Conservation (phyloP, 306 rosid genomes). For the Purshia tridentata region DNA sequence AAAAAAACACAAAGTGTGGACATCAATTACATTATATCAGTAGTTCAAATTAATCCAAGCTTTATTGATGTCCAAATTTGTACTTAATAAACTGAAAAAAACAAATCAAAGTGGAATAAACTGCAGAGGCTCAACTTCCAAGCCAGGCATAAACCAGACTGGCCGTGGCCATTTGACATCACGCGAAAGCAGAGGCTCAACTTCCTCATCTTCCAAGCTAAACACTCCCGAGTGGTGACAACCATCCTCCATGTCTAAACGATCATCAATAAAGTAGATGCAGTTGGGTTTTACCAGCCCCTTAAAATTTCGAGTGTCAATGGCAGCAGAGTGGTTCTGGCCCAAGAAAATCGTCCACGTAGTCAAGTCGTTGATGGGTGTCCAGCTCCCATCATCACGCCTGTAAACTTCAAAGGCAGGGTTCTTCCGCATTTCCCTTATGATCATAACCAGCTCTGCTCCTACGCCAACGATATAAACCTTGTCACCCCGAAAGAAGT, state of each 20-base stretch:
- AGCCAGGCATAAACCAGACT: background rate
- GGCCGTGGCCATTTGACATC: background rate
- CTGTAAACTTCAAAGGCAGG: conserved; percentile 10
- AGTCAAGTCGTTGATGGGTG: background rate
- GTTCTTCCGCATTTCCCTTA: conserved; percentile 6
- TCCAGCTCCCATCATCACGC: background rate
- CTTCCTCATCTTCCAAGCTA: background rate
- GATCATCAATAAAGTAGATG: conserved; percentile 10
- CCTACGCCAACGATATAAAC: background rate
- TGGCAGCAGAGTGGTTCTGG: background rate
- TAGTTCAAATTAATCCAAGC: background rate
- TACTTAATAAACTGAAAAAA: background rate
- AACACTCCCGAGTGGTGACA: background rate
- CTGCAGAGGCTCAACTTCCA: background rate
- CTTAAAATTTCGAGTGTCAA: background rate
- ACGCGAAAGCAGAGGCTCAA: background rate
- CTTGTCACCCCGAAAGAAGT: background rate
- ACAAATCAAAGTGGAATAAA: background rate
- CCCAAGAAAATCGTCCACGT: background rate
- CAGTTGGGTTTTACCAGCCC: background rate
- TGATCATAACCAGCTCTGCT: background rate
- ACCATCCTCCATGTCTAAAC: background rate
- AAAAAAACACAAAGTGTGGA: no score
- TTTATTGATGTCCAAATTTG: no score
- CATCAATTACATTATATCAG: no score